Evolutionary conservation across 208 protist genomes (phyloP), one percentile per base, ranked within the genome.

Genomic region (Wallacemonas sp.): DNA sequence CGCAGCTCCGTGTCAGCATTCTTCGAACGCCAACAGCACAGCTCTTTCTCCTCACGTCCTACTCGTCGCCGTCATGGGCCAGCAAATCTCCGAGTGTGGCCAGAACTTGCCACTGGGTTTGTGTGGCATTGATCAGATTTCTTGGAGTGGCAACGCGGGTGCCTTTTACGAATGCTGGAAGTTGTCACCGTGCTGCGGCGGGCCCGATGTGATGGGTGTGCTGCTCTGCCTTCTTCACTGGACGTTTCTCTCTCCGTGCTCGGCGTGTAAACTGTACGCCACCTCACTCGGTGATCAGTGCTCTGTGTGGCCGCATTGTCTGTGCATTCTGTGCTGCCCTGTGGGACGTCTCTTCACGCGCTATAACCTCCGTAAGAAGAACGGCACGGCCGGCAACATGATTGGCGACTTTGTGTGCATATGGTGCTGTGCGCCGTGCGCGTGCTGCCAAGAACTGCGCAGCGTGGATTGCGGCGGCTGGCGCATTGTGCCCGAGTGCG

Each of bases 301-400:
- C 52, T 66, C 77, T 0, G 33, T 89, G 12, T 89, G 76, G 75
- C 88, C 88, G 8, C 84, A 94, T 53, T 91, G 81, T 37, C 68
- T 87, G 68, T 89, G 74, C 53, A 73, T 82, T 34, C 69, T 82
- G 38, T 89, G 74, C 74, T 91, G 75, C 59, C 80, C 80, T 0
- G 50, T 79, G 9, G 77, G 66, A n/a, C 77, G 79, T 4, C 67
- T 81, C 66, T 88, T 91, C 74, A 91, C 82, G 30, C 88, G 88
- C 42, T 91, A 94, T 73, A 94, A 94, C 73, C 78, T 89, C 52
- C 88, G 84, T 37, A 88, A 91, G 57, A 84, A 76, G 72, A 82
- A 64, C 36, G 88, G 88, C 26, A 79, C 73, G 30, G 45, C 44
- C 0, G 88, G 88, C 44, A 91, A 88, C 75, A 87, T 94, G 66